Evolutionary conservation across 805 yeast species (phyloP).

Genomic region (Wickerhamiella azyma): DNA sequence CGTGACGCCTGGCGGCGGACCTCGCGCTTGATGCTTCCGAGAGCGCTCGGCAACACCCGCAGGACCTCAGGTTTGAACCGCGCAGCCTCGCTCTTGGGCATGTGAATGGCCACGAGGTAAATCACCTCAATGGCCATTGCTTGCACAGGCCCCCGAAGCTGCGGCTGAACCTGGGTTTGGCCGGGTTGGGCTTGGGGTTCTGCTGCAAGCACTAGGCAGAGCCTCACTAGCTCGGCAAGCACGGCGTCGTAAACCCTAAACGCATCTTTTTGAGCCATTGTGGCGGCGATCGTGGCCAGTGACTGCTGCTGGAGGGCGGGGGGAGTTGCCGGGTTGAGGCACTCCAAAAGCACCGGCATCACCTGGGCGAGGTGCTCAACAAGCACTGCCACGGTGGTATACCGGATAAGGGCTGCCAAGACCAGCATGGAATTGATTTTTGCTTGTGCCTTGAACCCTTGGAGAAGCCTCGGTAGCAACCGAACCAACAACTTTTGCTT

Average conservation of each 20-base stretch:
- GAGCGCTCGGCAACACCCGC: constrained; percentile 32
- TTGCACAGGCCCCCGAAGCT: not conserved
- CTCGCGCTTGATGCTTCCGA: constrained; percentile 62
- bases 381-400: constrained; percentile 48
- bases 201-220: not conserved
- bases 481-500: constrained; percentile 66
- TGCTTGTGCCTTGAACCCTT: constrained; percentile 28
- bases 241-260: constrained; percentile 40
- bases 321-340: constrained; percentile 35
- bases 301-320: constrained; percentile 45
- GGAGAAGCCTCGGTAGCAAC: constrained; percentile 42
- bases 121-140: constrained; percentile 2
- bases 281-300: constrained; percentile 42
- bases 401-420: constrained; percentile 51
- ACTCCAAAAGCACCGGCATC: constrained; percentile 58
- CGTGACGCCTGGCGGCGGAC: constrained; percentile 69
- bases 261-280: constrained; percentile 36
- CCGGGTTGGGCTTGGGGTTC: too few relatives aligned
- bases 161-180: not conserved
- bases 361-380: constrained; percentile 49
- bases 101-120: constrained; percentile 1
- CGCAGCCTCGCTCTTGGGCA: constrained; percentile 31
- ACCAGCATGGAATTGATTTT: constrained; percentile 49
- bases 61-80: constrained; percentile 42
- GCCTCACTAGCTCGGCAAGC: constrained; percentile 36